These are phyloP conservation scores for Myxozyma lipomycoides DNA, from an alignment of 805 yeast genomes.

Conservation along the genomic window DNA sequence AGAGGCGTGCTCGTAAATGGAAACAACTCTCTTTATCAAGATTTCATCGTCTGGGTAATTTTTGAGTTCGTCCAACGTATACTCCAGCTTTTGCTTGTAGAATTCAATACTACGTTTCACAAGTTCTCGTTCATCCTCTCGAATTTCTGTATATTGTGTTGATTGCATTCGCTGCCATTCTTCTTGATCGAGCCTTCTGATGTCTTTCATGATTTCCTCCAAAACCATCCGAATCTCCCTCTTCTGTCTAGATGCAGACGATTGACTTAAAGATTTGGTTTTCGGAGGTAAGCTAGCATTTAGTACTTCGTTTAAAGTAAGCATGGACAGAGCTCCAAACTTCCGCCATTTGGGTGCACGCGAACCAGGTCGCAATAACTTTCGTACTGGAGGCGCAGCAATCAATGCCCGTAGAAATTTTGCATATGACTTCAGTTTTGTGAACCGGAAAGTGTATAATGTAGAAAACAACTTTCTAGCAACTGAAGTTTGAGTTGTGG, in stretches of 20 bases:
- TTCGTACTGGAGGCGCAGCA: neutral
- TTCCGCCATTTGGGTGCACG: neutral
- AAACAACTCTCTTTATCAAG: neutral
- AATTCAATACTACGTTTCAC: too few species aligned
- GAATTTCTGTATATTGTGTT: neutral
- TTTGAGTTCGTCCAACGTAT: neutral
- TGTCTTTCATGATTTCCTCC: neutral
- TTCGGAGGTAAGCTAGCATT: neutral
- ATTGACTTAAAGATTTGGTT: neutral
- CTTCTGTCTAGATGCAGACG: neutral
- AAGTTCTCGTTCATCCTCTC: neutral
- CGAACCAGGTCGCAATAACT: neutral
- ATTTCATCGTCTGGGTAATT: neutral
- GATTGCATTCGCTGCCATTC: neutral
- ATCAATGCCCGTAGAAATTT: neutral
- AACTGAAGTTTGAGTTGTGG: neutral
- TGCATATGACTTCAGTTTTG: too few species aligned
- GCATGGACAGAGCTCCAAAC: neutral
- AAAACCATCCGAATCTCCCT: neutral
- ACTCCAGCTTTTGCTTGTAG: too few species aligned
- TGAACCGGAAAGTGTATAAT: neutral
- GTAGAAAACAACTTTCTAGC: neutral
- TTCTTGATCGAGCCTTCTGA: neutral
- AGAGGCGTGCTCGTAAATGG: neutral
- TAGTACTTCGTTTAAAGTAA: neutral